These are phyloP conservation scores for Populus ilicifolia DNA, from an alignment of 345 rosid genomes.

Conservation along the genomic window DNA sequence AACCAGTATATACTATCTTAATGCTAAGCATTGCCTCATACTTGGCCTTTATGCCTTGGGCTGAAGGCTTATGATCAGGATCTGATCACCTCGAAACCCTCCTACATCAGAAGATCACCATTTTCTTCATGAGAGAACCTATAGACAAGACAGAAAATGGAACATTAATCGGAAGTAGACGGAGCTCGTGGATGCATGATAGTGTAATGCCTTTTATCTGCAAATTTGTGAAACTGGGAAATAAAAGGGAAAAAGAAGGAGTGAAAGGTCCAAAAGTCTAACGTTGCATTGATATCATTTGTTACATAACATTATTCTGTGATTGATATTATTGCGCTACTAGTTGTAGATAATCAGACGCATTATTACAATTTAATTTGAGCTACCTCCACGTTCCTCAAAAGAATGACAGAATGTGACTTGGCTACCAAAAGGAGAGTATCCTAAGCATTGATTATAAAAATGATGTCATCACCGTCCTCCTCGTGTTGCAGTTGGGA, in stretches of 20 bases:
- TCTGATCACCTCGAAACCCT: no score
- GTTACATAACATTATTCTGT: not conserved
- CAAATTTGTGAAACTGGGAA: no score
- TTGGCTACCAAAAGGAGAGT: not conserved
- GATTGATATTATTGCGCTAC: not conserved
- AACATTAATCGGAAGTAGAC: no score
- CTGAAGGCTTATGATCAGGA: no score
- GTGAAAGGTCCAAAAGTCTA: not conserved
- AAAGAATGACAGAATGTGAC: not conserved
- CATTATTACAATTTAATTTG: not conserved
- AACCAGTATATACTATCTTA: no score
- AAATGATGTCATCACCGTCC: conserved; percentile 3
- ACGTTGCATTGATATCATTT: not conserved
- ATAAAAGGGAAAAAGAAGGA: not conserved
- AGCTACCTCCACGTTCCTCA: not conserved
- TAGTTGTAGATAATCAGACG: not conserved
- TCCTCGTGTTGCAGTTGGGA: conserved; percentile 34
- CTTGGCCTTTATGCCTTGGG: no score
- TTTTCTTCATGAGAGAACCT: no score
- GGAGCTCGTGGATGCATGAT: no score
- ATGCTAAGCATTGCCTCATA: no score
- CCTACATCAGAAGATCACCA: no score
- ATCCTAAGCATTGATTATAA: not conserved
- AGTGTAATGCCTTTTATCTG: no score
- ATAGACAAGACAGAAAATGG: no score